A percentile compares a stretch with the other conserved stretches of the same genome.
Evolutionary conservation across 208 protist genomes (phyloP).

Genomic region (Trypanosoma conorhini): DNA sequence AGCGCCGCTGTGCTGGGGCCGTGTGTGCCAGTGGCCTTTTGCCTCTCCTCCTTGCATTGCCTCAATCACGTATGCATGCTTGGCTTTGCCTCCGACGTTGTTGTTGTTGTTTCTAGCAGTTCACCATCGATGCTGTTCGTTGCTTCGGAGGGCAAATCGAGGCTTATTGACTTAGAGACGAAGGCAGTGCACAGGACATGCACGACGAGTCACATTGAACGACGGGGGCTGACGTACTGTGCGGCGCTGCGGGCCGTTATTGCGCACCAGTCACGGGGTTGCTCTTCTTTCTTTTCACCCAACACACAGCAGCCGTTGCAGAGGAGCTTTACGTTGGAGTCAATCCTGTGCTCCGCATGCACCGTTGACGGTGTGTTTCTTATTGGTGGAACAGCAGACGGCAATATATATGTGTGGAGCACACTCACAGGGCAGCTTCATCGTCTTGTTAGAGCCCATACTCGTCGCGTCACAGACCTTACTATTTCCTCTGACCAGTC

Average conservation of each 20-base stretch:
- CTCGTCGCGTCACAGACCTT: conserved; percentile 55
- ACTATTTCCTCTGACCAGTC: conserved; percentile 53
- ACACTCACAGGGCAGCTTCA: conserved; percentile 64
- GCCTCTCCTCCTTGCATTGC: conserved; percentile 13
- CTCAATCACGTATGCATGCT: background rate
- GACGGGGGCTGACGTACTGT: conserved; percentile 50
- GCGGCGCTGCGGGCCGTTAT: conserved; percentile 36
- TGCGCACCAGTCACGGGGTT: conserved; percentile 51
- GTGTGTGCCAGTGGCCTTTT: background rate
- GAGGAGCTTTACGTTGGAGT: conserved; percentile 69
- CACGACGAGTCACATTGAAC: conserved; percentile 28
- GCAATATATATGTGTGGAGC: conserved; percentile 78
- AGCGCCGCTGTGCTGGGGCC: background rate
- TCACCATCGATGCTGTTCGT: conserved; percentile 68
- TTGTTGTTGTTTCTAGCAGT: conserved; percentile 23
- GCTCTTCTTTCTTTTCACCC: conserved; percentile 59
- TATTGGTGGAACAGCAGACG: conserved; percentile 53
- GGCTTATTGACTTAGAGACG: conserved; percentile 57
- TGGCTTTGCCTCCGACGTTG: background rate
- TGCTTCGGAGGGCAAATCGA: conserved; percentile 41
- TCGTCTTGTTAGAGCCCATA: conserved; percentile 60
- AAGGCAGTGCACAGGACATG: conserved; percentile 59
- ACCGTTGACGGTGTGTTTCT: conserved; percentile 67
- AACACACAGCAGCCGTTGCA: conserved; percentile 70
- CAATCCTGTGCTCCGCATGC: conserved; percentile 48